phyloP scores from a whole-genome alignment of 2,329 filamentous ascomycete species.

The Bertia moriformis region DNA sequence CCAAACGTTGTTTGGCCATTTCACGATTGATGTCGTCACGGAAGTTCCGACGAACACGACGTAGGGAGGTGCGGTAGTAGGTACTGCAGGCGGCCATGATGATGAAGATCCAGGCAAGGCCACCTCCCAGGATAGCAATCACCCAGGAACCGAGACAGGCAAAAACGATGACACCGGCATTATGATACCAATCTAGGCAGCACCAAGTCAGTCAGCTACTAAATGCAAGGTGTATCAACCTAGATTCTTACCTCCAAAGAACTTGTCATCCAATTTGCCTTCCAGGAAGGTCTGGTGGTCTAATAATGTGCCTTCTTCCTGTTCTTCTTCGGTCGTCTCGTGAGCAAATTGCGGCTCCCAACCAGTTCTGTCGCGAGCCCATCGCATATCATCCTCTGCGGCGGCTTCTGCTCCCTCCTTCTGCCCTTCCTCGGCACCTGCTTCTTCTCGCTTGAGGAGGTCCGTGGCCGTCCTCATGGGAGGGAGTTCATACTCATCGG shows the following conservation, averaged over 20 bases:
- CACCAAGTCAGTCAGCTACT: slow-evolving; percentile 2
- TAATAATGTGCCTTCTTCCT: slow-evolving; percentile 61
- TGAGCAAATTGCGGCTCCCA: slow-evolving; percentile 81
- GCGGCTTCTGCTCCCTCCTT: slow-evolving; percentile 31
- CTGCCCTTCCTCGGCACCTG: slow-evolving; percentile 32
- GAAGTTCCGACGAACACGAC: slow-evolving; percentile 86
- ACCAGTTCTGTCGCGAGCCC: slow-evolving; percentile 46
- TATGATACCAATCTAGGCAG: slow-evolving; percentile 99
- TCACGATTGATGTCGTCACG: slow-evolving; percentile 86
- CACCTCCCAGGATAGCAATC: slow-evolving; percentile 75
- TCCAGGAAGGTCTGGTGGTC: slow-evolving; percentile 79
- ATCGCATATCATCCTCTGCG: slow-evolving; percentile 36
- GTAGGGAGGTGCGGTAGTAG: slow-evolving; percentile 91
- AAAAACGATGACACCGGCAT: slow-evolving; percentile 84
- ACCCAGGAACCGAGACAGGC: slow-evolving; percentile 85
- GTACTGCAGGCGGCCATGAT: slow-evolving; percentile 85
- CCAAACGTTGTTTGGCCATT: slow-evolving; percentile 71
- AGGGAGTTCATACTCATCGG: slow-evolving; percentile 48
- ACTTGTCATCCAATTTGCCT: slow-evolving; percentile 29
- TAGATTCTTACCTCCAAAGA: background rate
- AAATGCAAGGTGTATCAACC: slow-evolving; percentile 1
- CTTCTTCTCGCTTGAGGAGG: slow-evolving; percentile 45
- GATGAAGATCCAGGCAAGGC: slow-evolving; percentile 82
- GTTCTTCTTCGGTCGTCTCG: slow-evolving; percentile 37
- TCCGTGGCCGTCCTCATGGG: slow-evolving; percentile 66